Evolutionary conservation across 495 filamentous ascomycete species (phyloP).

Genomic region (Penicillium riverlandense): DNA sequence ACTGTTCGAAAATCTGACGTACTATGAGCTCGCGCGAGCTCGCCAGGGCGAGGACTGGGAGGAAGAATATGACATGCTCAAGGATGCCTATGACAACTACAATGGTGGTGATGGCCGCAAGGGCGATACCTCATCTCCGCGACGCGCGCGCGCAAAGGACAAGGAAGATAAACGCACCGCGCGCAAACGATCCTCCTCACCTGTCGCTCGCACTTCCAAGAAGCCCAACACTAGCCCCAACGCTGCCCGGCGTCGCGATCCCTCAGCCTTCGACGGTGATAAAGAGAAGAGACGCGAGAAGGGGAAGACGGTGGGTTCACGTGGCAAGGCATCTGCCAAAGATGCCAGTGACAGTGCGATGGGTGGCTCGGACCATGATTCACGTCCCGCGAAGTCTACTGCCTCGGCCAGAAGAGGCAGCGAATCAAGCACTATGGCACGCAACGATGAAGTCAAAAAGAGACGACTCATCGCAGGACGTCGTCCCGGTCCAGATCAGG

Average conservation of each 20-base stretch:
- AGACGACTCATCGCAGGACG: conserved; percentile 38
- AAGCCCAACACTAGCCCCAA: conserved; percentile 31
- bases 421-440: conserved; percentile 21
- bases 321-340: conserved; percentile 14
- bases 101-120: conserved; percentile 35
- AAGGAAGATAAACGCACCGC: conserved; percentile 40
- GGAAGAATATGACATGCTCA: conserved; percentile 76
- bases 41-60: conserved; percentile 83
- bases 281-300: conserved; percentile 34
- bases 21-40: conserved; percentile 75
- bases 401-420: conserved; percentile 23
- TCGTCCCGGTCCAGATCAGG: conserved; percentile 30
- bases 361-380: conserved; percentile 24
- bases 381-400: conserved; percentile 10
- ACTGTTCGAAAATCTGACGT: conserved; percentile 60
- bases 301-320: conserved; percentile 18
- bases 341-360: conserved; percentile 15
- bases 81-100: conserved; percentile 67
- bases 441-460: conserved; percentile 32
- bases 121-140: conserved; percentile 42
- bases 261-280: conserved; percentile 18
- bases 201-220: conserved; percentile 31
- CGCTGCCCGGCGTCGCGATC: conserved; percentile 17
- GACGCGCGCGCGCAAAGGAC: conserved; percentile 51
- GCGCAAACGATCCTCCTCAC: conserved; percentile 45